Base-by-base conservation (phyloP, 192 early-diverging fungal genomes). In the Pilobolus umbonatus region DNA sequence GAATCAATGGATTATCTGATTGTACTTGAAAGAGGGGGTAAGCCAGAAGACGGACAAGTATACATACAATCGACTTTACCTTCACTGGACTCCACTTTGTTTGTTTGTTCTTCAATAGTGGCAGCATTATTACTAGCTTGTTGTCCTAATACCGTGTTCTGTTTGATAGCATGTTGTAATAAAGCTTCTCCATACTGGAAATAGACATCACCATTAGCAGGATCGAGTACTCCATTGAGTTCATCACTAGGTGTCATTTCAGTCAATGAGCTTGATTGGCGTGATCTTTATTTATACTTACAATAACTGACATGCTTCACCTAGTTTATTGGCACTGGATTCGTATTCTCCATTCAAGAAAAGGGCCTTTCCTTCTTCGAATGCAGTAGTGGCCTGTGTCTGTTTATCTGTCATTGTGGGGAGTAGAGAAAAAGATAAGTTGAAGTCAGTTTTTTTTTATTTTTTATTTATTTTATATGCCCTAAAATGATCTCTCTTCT, bases 141-240 rank as follows among this genome's bases (percentile, higher is more conserved):
- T 10, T 81, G 77, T 8, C 87, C 91, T 42, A 93, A 61, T n/a
- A 89, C 83, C 36, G 86, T 82, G 64, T 68, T 87, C 47, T 89
- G 82, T 60, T 86, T 71, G 39, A 90, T 82, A 11, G 85, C 86
- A 55, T 85, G 76, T 49, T 88, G 78, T n/a, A 90, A 62, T 7
- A 93, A 66, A 4, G 88, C 84, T 14, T 80, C 73, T 21, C 91
- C 91, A 61, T 90, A 93, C 54, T 82, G 65, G 47, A 89, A 84
- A 45, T 88, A 64, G 0, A 77, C 80, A 61, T 90, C 88, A 2
- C 85, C 91, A 60, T 82, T 88, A 45, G 78, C 68, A 30, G 71
- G 71, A 12, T 86, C 80, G 9, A 77, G 69, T 56, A 66, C 67
- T 25, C 89, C 89, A 71, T 85, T 78, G 1, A 77, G 64, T 43